Evolutionary conservation across 495 filamentous ascomycete species (phyloP).

Genomic region (Xylaria palmicola): DNA sequence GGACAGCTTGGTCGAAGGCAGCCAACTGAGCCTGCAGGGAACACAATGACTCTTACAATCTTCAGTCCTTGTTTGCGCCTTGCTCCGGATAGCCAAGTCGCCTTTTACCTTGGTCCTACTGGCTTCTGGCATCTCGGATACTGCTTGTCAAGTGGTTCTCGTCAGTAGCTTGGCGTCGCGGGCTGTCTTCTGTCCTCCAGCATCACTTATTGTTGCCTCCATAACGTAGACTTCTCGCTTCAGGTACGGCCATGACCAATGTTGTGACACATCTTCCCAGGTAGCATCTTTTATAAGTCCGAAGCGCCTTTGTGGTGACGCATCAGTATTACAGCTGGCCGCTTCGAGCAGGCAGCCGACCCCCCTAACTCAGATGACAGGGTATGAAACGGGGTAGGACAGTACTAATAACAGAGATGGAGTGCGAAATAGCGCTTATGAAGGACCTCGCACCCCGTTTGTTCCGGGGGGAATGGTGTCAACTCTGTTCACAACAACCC

Average conservation of each 20-base stretch:
- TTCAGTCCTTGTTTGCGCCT: not conserved
- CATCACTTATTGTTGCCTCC: not conserved
- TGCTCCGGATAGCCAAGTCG: too few relatives aligned
- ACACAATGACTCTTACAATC: not conserved
- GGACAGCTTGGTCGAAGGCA: not conserved
- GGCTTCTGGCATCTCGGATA: too few relatives aligned
- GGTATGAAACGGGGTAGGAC: not conserved
- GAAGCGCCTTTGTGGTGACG: constrained; percentile 1
- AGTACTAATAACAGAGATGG: not conserved
- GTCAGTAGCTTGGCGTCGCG: too few relatives aligned
- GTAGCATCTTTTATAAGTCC: not conserved
- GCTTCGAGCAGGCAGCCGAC: constrained; percentile 1
- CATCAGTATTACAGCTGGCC: not conserved
- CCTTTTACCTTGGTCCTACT: too few relatives aligned
- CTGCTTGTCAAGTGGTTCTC: too few relatives aligned
- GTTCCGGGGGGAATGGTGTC: not conserved
- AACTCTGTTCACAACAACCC: not conserved
- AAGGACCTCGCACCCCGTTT: not conserved
- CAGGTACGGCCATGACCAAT: constrained; percentile 1
- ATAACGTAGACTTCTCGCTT: not conserved
- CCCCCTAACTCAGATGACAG: not conserved
- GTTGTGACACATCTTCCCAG: not conserved
- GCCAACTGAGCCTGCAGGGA: not conserved
- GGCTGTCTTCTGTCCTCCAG: too few relatives aligned
- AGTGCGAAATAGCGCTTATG: not conserved